Conservation (phyloP, 768 basidiomycete species). For the Suillus subluteus region DNA sequence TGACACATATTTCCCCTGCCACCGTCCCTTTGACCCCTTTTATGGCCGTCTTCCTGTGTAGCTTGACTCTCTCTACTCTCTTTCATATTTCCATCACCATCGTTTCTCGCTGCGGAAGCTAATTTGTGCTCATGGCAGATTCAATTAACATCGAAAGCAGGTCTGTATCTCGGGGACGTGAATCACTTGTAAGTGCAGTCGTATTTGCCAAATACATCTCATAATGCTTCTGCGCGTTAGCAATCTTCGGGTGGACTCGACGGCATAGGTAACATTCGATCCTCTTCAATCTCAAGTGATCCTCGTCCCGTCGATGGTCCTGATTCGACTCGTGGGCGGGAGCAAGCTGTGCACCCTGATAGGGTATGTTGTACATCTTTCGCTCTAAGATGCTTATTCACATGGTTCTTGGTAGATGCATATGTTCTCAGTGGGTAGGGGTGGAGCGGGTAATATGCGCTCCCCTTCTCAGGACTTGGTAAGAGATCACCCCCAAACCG, state of each 20-base stretch:
- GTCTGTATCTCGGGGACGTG: conserved; percentile 62
- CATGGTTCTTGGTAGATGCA: conserved; percentile 12
- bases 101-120: conserved; percentile 3
- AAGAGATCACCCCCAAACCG: conserved; percentile 24
- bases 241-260: conserved; percentile 70
- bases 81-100: background rate
- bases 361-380: conserved; percentile 34
- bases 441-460: conserved; percentile 85
- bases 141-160: conserved; percentile 35
- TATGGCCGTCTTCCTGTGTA: background rate
- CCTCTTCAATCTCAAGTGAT: conserved; percentile 49
- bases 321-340: conserved; percentile 59
- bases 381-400: background rate
- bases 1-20: no score
- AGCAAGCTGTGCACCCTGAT: conserved; percentile 43
- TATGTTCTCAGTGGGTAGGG: conserved; percentile 67
- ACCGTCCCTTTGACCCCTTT: background rate
- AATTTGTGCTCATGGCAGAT: conserved; percentile 28
- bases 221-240: conserved; percentile 28
- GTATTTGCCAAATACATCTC: conserved; percentile 7
- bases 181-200: conserved; percentile 50
- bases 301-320: conserved; percentile 44
- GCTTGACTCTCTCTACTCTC: background rate
- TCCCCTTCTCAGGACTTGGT: conserved; percentile 66
- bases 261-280: conserved; percentile 69